Evolutionary conservation across 164 flowering plant species (phyloP), one percentile per base, ranked within the genome.

Genomic region (Hamamelis virginiana): DNA sequence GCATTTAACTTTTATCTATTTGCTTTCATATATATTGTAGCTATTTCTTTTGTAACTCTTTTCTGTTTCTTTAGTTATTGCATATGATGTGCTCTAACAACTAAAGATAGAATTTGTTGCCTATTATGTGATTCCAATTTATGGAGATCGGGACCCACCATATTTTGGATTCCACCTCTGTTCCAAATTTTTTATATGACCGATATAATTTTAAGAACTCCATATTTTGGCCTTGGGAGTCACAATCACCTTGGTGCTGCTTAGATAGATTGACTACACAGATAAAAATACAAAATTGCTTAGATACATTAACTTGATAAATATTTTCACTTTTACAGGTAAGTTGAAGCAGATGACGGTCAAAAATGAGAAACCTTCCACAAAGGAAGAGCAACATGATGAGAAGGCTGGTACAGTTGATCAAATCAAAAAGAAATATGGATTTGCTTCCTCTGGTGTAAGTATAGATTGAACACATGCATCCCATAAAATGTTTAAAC

Each of bases 371-470:
- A 89, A 88, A 57, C 58, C 50, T 9, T 56, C 82, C 12, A 62
- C 63, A n/a, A 86, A 77, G 68, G 88, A 82, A 66, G 90, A 85
- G 76, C 78, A 66, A 25, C 81, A 80, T 64, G 87, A 84, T 44
- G 86, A 83, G 62, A 85, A 91, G 74, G 62, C 57, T 48, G 87
- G 78, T 51, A 33, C 87, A 55, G 83, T 92, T 65, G 96, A 92
- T 72, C 87, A 88, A 72, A 92, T 94, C 53, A 94, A 91, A 84
- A 92, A 80, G 80, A 94, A 73, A 82, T 94, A 94, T 61, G 97
- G 98, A 10, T 94, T 80, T 78, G 65, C 91, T 25, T 51, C 70
- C 1, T 66, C 86, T 52, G 69, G 74, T 68, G 94, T 89, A 80
- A 87, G 94, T 83, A 59, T 65, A 15, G 18, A 27, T 45, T 12